Percentiles rank a stretch among this genome's conserved stretches.
Conservation (phyloP, 345 rosid species). For the Kandelia obovata region DNA sequence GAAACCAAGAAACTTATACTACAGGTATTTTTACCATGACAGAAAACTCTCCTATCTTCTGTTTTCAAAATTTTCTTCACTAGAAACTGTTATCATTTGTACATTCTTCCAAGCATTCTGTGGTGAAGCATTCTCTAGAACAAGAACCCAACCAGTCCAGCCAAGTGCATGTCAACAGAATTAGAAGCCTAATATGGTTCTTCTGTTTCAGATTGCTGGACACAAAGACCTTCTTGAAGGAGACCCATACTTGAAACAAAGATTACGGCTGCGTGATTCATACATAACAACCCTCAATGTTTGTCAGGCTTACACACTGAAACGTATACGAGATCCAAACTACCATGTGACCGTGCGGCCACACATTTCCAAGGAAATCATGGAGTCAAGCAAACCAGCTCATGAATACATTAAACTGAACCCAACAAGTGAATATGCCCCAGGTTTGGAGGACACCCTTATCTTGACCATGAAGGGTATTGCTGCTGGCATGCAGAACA, state of each 20-base stretch:
- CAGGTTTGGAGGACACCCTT: conserved; percentile 94
- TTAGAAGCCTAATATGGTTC: neutral
- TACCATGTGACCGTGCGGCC: conserved; percentile 74
- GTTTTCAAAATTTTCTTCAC: neutral
- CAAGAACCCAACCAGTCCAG: conserved; percentile 23
- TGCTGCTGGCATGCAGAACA: conserved; percentile 94
- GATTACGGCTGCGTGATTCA: conserved; percentile 90
- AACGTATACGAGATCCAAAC: conserved; percentile 77
- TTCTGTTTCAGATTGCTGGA: conserved; percentile 64
- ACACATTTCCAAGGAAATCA: conserved; percentile 73
- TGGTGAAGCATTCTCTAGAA: no score
- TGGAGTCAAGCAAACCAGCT: conserved; percentile 69
- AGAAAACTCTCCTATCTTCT: neutral
- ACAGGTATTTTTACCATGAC: conserved; percentile 46
- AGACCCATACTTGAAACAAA: conserved; percentile 87
- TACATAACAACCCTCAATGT: conserved; percentile 95
- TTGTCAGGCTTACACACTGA: conserved; percentile 93
- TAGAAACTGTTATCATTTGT: no score
- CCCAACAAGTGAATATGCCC: conserved; percentile 80
- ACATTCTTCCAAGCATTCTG: no score
- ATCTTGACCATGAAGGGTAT: conserved; percentile 98
- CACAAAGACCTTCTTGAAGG: conserved; percentile 97
- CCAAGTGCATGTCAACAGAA: neutral
- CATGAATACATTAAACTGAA: conserved; percentile 77
- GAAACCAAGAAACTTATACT: conserved; percentile 82